phyloP scores from a whole-genome alignment of 2,329 filamentous ascomycete genomes.

The Verticillium longisporum region DNA sequence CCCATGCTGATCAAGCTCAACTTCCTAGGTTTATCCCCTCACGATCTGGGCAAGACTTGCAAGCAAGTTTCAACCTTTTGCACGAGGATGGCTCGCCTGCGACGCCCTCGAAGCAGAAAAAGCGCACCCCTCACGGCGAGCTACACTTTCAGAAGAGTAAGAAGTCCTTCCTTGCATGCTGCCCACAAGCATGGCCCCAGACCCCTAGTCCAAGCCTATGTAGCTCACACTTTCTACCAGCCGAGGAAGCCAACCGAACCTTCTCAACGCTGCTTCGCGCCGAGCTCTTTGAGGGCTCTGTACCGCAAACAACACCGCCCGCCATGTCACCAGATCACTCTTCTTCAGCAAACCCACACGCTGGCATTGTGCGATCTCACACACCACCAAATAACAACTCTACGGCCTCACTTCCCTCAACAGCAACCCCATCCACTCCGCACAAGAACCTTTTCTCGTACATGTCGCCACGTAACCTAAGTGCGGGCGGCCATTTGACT shows the following conservation, averaged over 20 bases:
- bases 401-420: slow-evolving; percentile 58
- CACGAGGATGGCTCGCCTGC: slow-evolving; percentile 91
- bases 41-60: slow-evolving; percentile 83
- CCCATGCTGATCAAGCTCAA: neutral
- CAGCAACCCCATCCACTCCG: slow-evolving; percentile 85
- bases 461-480: slow-evolving; percentile 67
- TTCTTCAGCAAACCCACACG: slow-evolving; percentile 41
- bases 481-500: slow-evolving; percentile 72
- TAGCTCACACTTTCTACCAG: slow-evolving; percentile 29
- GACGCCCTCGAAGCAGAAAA: slow-evolving; percentile 79
- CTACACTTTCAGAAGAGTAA: slow-evolving; percentile 89
- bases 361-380: slow-evolving; percentile 50
- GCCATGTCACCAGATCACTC: slow-evolving; percentile 53
- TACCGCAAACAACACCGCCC: slow-evolving; percentile 71
- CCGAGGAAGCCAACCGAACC: slow-evolving; percentile 90
- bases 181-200: neutral
- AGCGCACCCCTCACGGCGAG: slow-evolving; percentile 80
- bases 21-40: slow-evolving; percentile 82
- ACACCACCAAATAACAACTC: slow-evolving; percentile 69
- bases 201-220: neutral
- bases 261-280: slow-evolving; percentile 83
- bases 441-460: slow-evolving; percentile 97
- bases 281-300: slow-evolving; percentile 85
- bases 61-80: slow-evolving; percentile 85
- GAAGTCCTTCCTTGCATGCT: slow-evolving; percentile 18